Percentiles rank a stretch among this genome's conserved stretches.
These are phyloP conservation scores for Russula sp. DNA, from an alignment of 768 basidiomycete genomes.

Conservation along the genomic window DNA sequence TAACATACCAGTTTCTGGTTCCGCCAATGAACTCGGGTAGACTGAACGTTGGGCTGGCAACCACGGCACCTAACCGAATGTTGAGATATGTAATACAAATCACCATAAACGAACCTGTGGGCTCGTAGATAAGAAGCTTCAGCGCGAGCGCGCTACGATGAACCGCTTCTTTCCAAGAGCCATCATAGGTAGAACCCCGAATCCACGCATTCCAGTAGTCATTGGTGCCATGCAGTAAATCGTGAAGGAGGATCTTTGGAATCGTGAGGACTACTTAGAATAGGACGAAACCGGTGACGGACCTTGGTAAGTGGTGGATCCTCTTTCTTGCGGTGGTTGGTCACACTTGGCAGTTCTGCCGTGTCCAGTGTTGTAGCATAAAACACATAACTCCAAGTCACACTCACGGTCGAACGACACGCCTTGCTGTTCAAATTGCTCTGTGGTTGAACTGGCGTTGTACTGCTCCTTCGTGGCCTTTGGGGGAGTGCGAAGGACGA, in stretches of 20 bases:
- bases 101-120: slow-evolving; percentile 53
- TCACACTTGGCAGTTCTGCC: slow-evolving; percentile 45
- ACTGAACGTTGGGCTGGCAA: slow-evolving; percentile 94
- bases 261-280: neutral
- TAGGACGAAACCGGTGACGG: slow-evolving; percentile 7
- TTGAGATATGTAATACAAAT: slow-evolving; percentile 3
- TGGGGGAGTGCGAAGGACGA: slow-evolving; percentile 74
- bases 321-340: slow-evolving; percentile 49
- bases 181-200: slow-evolving; percentile 81
- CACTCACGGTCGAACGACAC: slow-evolving; percentile 45
- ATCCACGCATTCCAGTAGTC: slow-evolving; percentile 90
- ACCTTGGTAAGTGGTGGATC: slow-evolving; percentile 75
- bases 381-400: neutral
- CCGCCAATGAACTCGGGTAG: slow-evolving; percentile 91
- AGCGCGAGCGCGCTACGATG: slow-evolving; percentile 90
- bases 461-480: slow-evolving; percentile 34
- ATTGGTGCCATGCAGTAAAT: slow-evolving; percentile 65
- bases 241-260: slow-evolving; percentile 52
- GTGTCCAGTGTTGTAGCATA: neutral
- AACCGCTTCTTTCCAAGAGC: slow-evolving; percentile 95
- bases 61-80: slow-evolving; percentile 66
- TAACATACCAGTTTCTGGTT: slow-evolving; percentile 73
- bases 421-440: slow-evolving; percentile 45
- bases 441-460: slow-evolving; percentile 39
- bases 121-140: slow-evolving; percentile 90